phyloP scores from a whole-genome alignment of 345 rosid species.

The Mallotus nudiflorus region DNA sequence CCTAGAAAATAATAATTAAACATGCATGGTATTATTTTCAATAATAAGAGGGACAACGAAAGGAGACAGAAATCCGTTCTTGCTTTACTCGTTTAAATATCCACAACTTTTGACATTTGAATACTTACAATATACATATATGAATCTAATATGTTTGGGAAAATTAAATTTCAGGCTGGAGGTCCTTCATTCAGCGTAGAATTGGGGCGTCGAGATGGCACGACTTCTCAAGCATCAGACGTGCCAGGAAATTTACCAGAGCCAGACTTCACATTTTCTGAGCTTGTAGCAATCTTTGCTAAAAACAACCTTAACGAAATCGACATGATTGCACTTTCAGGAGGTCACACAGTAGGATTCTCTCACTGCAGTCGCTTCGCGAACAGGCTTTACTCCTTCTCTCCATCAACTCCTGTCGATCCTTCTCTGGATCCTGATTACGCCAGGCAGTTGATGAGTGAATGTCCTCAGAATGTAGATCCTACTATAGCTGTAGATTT shows the following conservation, averaged over 20 bases:
- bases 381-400: conserved; percentile 62
- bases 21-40: no score
- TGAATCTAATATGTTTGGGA: no score
- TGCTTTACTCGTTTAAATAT: no score
- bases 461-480: conserved; percentile 55
- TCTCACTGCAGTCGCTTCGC: conserved; percentile 76
- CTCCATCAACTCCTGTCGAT: conserved; percentile 51
- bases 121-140: no score
- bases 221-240: conserved; percentile 54
- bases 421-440: conserved; percentile 61
- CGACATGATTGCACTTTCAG: conserved; percentile 91
- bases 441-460: conserved; percentile 52
- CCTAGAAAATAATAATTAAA: no score
- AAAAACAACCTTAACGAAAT: conserved; percentile 48
- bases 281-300: conserved; percentile 53
- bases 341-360: conserved; percentile 89
- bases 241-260: conserved; percentile 72
- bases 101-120: no score
- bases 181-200: conserved; percentile 73
- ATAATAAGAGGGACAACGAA: no score
- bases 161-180: conserved; percentile 52
- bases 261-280: conserved; percentile 48
- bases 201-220: conserved; percentile 82
- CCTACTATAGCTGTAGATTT: conserved; percentile 51
- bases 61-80: no score